phyloP scores from a whole-genome alignment of 1,284 basidiomycete species.

The Taiwanofungus camphoratus region DNA sequence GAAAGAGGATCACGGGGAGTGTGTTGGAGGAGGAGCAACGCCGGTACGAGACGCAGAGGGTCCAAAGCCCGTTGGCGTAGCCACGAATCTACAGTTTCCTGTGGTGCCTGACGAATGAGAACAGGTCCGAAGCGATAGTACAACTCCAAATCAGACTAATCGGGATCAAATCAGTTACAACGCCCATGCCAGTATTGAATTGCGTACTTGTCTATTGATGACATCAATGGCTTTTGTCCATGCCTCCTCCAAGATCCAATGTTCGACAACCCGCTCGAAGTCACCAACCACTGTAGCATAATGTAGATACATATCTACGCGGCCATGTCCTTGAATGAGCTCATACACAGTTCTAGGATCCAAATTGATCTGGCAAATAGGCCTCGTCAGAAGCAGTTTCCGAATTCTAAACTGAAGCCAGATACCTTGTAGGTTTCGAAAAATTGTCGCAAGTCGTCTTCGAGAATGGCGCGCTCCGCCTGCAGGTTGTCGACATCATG shows the following conservation, averaged over 20 bases:
- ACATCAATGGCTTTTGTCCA: conserved; percentile 90
- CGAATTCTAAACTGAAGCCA: not conserved
- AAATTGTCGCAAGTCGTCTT: conserved; percentile 91
- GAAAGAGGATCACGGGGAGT: conserved; percentile 62
- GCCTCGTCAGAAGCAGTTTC: not conserved
- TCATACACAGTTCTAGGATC: conserved; percentile 87
- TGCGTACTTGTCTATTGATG: conserved; percentile 75
- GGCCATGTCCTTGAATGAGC: conserved; percentile 88
- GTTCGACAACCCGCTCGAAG: conserved; percentile 81
- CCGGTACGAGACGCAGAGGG: conserved; percentile 83
- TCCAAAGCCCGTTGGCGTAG: conserved; percentile 76
- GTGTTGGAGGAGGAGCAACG: conserved; percentile 78
- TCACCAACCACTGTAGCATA: conserved; percentile 85
- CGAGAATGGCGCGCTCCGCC: conserved; percentile 78
- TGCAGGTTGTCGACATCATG: conserved; percentile 85
- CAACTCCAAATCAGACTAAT: conserved; percentile 71
- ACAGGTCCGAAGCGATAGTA: conserved; percentile 93
- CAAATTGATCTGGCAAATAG: conserved; percentile 58
- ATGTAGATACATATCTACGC: conserved; percentile 88
- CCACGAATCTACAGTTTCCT: conserved; percentile 91
- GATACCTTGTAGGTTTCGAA: conserved; percentile 86
- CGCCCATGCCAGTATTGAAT: not conserved
- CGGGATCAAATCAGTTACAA: conserved; percentile 4
- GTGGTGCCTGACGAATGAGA: conserved; percentile 82
- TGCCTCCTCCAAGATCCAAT: conserved; percentile 88